These are phyloP conservation scores for Strombidium stylifer DNA, from an alignment of 73 alveolate species.

Conservation along the genomic window DNA sequence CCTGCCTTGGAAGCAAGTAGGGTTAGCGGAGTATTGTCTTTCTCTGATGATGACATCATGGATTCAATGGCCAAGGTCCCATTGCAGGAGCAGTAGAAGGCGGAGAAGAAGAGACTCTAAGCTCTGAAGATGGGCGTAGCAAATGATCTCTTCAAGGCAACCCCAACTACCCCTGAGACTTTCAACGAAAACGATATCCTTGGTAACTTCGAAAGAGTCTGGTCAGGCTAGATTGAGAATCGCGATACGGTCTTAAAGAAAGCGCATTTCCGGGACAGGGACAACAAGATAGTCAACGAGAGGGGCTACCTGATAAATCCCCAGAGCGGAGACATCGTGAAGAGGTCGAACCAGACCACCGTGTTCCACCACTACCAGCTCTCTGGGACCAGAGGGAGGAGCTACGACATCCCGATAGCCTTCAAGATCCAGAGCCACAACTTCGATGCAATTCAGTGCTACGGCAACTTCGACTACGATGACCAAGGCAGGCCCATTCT, in stretches of 20 bases:
- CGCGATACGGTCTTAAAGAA: background rate
- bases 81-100: too few relatives aligned
- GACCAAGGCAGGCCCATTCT: conserved; percentile 8
- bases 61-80: too few relatives aligned
- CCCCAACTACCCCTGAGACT: conserved; percentile 13
- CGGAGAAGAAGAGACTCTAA: too few relatives aligned
- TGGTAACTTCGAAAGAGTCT: conserved; percentile 13
- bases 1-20: too few relatives aligned
- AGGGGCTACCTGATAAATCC: conserved; percentile 38
- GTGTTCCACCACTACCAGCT: conserved; percentile 14
- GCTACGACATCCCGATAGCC: conserved; percentile 18
- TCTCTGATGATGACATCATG: too few relatives aligned
- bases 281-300: conserved; percentile 13
- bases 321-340: conserved; percentile 9
- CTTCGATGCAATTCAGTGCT: conserved; percentile 44
- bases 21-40: too few relatives aligned
- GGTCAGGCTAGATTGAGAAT: conserved; percentile 6
- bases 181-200: conserved; percentile 51
- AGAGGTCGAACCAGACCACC: background rate
- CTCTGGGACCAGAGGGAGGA: too few relatives aligned
- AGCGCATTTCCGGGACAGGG: too few relatives aligned
- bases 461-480: conserved; percentile 50
- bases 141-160: too few relatives aligned
- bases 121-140: too few relatives aligned
- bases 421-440: conserved; percentile 36